A percentile compares a stretch with the other conserved stretches of the same genome.
These are phyloP conservation scores for Ophidiomyces ophidiicola DNA, from an alignment of 2,329 filamentous ascomycete genomes.

Conservation along the genomic window DNA sequence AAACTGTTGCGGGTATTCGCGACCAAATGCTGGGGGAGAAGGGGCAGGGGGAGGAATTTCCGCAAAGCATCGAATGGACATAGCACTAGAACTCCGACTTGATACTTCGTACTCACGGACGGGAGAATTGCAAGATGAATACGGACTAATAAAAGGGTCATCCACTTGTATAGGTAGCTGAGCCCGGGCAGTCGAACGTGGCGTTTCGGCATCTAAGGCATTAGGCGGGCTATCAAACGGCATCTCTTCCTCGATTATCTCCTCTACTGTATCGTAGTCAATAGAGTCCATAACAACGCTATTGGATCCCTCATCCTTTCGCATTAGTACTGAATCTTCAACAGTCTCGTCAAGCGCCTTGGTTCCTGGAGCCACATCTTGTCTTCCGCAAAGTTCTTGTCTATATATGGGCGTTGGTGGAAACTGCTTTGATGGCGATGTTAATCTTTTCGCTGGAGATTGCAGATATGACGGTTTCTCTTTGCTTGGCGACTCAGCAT, in stretches of 20 bases:
- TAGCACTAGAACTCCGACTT: constrained; percentile 14
- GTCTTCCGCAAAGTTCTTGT: background rate
- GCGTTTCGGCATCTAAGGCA: constrained; percentile 8
- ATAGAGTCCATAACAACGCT: background rate
- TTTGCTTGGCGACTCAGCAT: constrained; percentile 27
- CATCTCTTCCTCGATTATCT: background rate
- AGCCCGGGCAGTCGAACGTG: no score
- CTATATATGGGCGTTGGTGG: background rate
- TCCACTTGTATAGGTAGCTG: constrained; percentile 7
- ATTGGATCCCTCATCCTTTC: background rate
- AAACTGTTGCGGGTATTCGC: constrained; percentile 10
- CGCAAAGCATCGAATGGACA: constrained; percentile 9
- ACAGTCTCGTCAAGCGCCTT: background rate
- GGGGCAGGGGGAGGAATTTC: constrained; percentile 17
- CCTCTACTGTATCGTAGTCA: background rate
- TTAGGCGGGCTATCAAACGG: background rate
- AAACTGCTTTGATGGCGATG: constrained; percentile 29
- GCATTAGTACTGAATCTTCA: background rate
- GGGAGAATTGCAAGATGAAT: constrained; percentile 11
- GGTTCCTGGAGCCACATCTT: background rate
- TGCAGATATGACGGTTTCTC: constrained; percentile 28
- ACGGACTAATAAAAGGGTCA: constrained; percentile 15
- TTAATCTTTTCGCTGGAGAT: constrained; percentile 34
- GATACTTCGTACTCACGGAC: constrained; percentile 17
- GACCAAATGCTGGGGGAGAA: constrained; percentile 15